Base-by-base conservation (phyloP, 2,329 filamentous ascomycete genomes). In the Penicillium sp. region DNA sequence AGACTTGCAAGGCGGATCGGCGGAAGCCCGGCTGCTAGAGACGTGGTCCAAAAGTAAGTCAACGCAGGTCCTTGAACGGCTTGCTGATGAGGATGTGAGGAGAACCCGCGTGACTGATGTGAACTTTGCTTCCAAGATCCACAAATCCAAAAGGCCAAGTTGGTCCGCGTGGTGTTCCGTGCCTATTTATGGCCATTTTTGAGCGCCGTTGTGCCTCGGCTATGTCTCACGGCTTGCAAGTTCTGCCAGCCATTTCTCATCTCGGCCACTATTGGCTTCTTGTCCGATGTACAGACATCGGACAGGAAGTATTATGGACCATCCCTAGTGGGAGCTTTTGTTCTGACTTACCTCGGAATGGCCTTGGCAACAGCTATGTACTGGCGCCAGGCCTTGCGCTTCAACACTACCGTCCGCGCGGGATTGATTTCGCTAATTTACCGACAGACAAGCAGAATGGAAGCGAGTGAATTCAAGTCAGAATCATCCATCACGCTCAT, bases 351-450 rank as follows among this genome's bases (percentile, higher is more conserved):
- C 45, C 34, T 59, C 9, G 62, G 61, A 1, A 57, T 65, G 8
- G 65, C 64, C 12, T 27, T 62, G 3, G 57, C 54, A 3, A 62
- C 59, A 3, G 54, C 54, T 5, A 27, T 51, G 4, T 65, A 61
- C 32, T 50, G 57, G 33, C 62, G 66, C 49, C 54, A 57, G 18
- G 48, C 60, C 1, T 58, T 63, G 45, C 61, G 64, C n/a, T 46
- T 57, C 13, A 54, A 58, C 3, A 63, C 61, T 3, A 60, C 63
- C 37, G 46, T 67, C 9, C 56, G 69, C 36, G 62, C 60, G 11
- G 60, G 55, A 0, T 50, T 70, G 27, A 58, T 69, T 9, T 66
- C 71, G 0, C 43, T 76, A n/a, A 69, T 79, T 4, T 77, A 73
- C 51, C 60, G 64, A 13, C 75, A 76, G 55, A 74, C 73, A 0